These are phyloP conservation scores for Pichia sp. DNA, from an alignment of 1,139 yeast species.

Conservation along the genomic window DNA sequence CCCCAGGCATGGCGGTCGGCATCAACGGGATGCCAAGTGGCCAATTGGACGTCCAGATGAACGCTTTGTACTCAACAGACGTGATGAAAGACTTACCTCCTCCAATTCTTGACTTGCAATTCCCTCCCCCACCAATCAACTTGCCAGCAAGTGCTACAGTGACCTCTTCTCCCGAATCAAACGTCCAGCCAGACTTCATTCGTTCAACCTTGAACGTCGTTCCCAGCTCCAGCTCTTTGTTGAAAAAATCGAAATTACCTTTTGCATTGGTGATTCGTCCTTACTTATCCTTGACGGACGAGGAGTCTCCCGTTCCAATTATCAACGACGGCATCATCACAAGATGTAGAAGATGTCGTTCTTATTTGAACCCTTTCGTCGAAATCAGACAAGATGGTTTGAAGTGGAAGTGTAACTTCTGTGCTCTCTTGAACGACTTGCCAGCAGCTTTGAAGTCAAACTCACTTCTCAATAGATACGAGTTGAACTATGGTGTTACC, in stretches of 20 bases:
- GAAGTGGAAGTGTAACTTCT: constrained; percentile 95
- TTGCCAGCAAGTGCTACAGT: constrained; percentile 60
- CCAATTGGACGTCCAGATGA: constrained; percentile 28
- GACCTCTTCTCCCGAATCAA: constrained; percentile 60
- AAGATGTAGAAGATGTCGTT: constrained; percentile 96
- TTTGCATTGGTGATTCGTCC: constrained; percentile 89
- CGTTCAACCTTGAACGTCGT: constrained; percentile 86
- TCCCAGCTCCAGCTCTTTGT: constrained; percentile 65
- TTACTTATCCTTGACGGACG: constrained; percentile 68
- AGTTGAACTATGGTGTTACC: constrained; percentile 79
- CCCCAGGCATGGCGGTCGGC: constrained; percentile 5
- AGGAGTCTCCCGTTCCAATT: constrained; percentile 66
- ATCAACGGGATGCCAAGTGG: constrained; percentile 4
- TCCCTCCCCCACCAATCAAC: constrained; percentile 92
- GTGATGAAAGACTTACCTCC: constrained; percentile 80
- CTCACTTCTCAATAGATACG: constrained; percentile 51
- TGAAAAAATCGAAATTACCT: constrained; percentile 88
- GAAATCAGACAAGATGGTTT: constrained; percentile 72
- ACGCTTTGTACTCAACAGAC: constrained; percentile 84
- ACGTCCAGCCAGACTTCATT: constrained; percentile 70
- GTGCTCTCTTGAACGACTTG: constrained; percentile 83
- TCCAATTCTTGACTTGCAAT: constrained; percentile 73
- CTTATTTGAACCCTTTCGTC: constrained; percentile 89
- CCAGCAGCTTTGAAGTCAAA: constrained; percentile 70
- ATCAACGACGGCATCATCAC: constrained; percentile 74